phyloP scores from a whole-genome alignment of 495 filamentous ascomycete genomes.

The Penicillium turbatum region DNA sequence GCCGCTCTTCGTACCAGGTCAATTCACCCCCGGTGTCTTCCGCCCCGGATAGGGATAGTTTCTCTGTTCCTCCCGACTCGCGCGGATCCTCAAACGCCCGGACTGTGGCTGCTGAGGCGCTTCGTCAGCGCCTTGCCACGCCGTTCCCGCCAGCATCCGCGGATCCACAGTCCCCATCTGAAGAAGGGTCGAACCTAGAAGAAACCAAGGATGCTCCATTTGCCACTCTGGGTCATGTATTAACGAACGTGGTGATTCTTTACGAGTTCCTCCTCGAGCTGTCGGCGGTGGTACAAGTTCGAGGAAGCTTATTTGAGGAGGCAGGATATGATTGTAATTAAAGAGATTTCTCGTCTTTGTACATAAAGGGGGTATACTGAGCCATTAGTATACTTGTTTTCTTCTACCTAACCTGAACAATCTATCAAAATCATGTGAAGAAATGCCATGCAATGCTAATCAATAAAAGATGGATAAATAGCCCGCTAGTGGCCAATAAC shows the following conservation, averaged over 20 bases:
- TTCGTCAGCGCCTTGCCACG: constrained; percentile 36
- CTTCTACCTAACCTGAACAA: not conserved
- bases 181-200: constrained; percentile 25
- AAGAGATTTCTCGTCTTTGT: not conserved
- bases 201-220: constrained; percentile 23
- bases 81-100: constrained; percentile 31
- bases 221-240: constrained; percentile 74
- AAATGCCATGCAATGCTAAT: not conserved
- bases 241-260: constrained; percentile 61
- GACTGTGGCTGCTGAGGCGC: constrained; percentile 28
- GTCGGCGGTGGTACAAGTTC: constrained; percentile 77
- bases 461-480: not conserved
- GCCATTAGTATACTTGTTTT: not conserved
- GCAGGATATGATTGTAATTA: constrained; percentile 50
- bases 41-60: constrained; percentile 20
- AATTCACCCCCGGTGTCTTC: constrained; percentile 14
- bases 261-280: constrained; percentile 87
- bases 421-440: not conserved
- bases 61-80: constrained; percentile 24
- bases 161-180: not conserved
- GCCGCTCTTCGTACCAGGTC: constrained; percentile 17
- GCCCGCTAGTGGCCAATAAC: not conserved
- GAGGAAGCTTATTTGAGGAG: constrained; percentile 83
- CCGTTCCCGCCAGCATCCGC: constrained; percentile 28
- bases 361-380: not conserved